Base-by-base conservation (phyloP, 306 rosid species). In the Glycine tomentella region DNA sequence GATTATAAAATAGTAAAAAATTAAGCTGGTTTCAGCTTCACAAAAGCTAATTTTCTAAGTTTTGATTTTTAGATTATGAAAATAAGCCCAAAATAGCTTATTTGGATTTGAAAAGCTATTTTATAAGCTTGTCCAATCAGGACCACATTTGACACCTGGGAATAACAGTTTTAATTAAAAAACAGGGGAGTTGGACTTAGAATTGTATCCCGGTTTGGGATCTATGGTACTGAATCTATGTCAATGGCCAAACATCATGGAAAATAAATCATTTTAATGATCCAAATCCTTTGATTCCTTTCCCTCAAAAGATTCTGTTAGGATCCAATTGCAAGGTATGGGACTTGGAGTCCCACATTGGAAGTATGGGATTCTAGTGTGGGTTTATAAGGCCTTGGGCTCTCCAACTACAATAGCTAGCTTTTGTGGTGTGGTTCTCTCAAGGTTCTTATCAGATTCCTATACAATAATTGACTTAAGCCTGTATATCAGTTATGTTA, bases 401-500 rank as follows among this genome's bases (percentile, higher is more conserved):
- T n/a, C n/a, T n/a, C n/a, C n/a, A n/a, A n/a, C n/a, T n/a, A n/a
- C n/a, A n/a, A n/a, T n/a, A n/a, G n/a, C n/a, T n/a, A n/a, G n/a
- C n/a, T n/a, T n/a, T n/a, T n/a, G n/a, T n/a, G n/a, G n/a, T n/a
- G n/a, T n/a, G n/a, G n/a, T n/a, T n/a, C n/a, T n/a, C n/a, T n/a
- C n/a, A n/a, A n/a, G n/a, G n/a, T n/a, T n/a, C n/a, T n/a, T n/a
- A n/a, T n/a, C n/a, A n/a, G n/a, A n/a, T n/a, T n/a, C 61, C 31
- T 34, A 61, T 36, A 58, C 2, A 45, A 74, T 69, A 9, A 15
- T 10, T 9, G 74, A 40, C 2, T 3, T 59, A 7, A 68, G 71
- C 33, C 42, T 71, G 84, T 68, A 11, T 53, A 78, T 56, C 75
- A 55, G 64, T 65, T 4, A 78, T 57, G 48, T 62, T 67, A 80